Conservation (phyloP, 2,329 filamentous ascomycete genomes). For the Talaromyces marneffei region DNA sequence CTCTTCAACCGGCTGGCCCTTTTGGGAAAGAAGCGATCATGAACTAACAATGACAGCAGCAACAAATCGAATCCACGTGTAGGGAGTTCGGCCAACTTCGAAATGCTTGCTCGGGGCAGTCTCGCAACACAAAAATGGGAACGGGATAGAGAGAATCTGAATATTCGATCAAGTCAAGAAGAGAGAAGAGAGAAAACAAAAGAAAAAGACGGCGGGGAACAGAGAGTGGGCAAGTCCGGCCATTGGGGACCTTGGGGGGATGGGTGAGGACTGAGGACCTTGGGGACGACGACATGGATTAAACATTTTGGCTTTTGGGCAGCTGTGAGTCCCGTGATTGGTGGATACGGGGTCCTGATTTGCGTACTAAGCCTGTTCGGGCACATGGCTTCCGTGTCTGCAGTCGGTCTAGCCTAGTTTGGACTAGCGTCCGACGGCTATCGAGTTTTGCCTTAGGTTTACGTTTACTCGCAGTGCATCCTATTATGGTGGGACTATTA, state of each 20-base stretch:
- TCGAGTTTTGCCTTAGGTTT: not conserved
- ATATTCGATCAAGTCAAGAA: not conserved
- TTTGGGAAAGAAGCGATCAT: not conserved
- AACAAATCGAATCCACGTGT: not conserved
- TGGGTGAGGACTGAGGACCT: slow-evolving; percentile 9
- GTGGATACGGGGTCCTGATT: not conserved
- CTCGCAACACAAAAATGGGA: not conserved
- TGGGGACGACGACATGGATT: slow-evolving; percentile 15
- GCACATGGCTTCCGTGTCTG: not conserved
- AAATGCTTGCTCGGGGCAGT: not conserved
- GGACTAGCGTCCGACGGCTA: not conserved
- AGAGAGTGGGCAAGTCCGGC: not conserved
- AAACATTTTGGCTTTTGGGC: not conserved
- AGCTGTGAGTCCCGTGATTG: slow-evolving; percentile 2
- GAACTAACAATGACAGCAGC: not conserved
- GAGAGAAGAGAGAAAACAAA: not conserved
- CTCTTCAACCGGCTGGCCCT: not conserved
- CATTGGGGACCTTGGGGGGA: slow-evolving; percentile 14
- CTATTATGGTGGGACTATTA: too few relatives aligned
- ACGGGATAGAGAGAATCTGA: not conserved
- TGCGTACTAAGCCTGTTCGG: not conserved
- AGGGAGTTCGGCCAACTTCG: not conserved
- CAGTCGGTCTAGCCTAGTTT: not conserved
- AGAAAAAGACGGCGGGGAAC: not conserved
- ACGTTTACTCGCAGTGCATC: too few relatives aligned